Evolutionary conservation across 345 rosid genomes (phyloP), one percentile per base, ranked within the genome.

Genomic region (Mangifera indica): DNA sequence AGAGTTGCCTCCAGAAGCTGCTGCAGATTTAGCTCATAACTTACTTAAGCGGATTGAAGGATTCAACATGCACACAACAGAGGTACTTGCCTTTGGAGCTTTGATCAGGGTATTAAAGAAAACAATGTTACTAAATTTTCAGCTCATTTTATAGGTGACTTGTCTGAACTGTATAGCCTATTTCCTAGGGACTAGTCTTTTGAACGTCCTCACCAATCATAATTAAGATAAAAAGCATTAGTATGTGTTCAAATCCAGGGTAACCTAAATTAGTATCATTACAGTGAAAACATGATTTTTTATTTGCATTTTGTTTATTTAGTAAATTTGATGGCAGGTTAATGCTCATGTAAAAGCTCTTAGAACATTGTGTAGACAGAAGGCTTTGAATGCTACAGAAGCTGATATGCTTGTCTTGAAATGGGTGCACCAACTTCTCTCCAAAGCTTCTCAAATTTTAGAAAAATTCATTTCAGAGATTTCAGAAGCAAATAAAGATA

Each of bases 321-420:
- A 62, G 70, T 53, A n/a, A 63, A 14, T 72, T 72, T 74, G 66
- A 62, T 83, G 80, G 63, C 86, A 94, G 98, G 98, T 94, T 59
- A 87, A 87, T 78, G 97, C 98, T 65, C 98, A 94, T 79, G 91
- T 90, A 63, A 92, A 86, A 85, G 93, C 97, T 64, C 91, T 94
- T 49, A 85, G 85, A 87, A 90, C 93, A 60, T 80, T 92, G 81
- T 87, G 98, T 84, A 82, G 82, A 82, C 78, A 76, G 82, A 94
- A 92, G 76, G 90, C 98, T 56, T 61, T 63, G 15, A 69, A 77
- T 84, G 46, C 83, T 15, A 81, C 66, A 63, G 98, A 90, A 76
- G 90, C 96, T 68, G 91, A 86, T 60, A 72, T 74, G 55, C 89
- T 92, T 64, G 91, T 94, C 71, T 62, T 73, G 75, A 88, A 84